Evolutionary conservation across 139 green algal species (phyloP).

Genomic region (Tetraselmis striata): DNA sequence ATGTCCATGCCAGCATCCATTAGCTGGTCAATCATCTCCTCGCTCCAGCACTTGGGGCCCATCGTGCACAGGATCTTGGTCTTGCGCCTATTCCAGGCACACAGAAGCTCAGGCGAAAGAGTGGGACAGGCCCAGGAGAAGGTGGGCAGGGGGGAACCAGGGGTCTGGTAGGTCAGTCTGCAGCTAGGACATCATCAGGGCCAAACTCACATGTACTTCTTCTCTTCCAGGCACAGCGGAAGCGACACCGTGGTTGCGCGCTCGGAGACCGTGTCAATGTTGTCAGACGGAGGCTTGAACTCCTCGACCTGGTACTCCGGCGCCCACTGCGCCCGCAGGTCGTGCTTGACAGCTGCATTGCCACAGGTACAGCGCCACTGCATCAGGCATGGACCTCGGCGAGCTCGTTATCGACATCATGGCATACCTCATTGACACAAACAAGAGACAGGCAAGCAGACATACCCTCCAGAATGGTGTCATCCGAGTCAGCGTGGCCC

Average conservation of each 20-base stretch:
- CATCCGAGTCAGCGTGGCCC: not conserved
- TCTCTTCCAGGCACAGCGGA: not conserved
- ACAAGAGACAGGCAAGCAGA: no score
- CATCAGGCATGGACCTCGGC: no score
- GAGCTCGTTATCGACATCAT: no score
- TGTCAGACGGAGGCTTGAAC: not conserved
- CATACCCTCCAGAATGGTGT: not conserved
- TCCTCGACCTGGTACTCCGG: not conserved
- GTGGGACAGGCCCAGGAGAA: no score
- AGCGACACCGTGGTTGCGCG: not conserved
- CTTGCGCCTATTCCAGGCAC: slow-evolving; percentile 14
- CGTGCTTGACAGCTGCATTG: not conserved
- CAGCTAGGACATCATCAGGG: no score
- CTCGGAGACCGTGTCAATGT: not conserved
- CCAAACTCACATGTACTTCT: not conserved
- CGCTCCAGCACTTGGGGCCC: slow-evolving; percentile 48
- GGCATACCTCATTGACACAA: no score
- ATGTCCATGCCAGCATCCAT: slow-evolving; percentile 58
- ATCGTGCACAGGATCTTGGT: slow-evolving; percentile 65
- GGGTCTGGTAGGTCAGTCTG: no score
- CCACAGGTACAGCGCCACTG: no score
- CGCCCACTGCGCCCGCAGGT: not conserved
- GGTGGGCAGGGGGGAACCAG: no score
- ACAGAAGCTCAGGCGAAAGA: no score
- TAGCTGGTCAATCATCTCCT: slow-evolving; percentile 46